Base-by-base conservation (phyloP, 345 rosid genomes). In the Eucalyptus pauciflora region DNA sequence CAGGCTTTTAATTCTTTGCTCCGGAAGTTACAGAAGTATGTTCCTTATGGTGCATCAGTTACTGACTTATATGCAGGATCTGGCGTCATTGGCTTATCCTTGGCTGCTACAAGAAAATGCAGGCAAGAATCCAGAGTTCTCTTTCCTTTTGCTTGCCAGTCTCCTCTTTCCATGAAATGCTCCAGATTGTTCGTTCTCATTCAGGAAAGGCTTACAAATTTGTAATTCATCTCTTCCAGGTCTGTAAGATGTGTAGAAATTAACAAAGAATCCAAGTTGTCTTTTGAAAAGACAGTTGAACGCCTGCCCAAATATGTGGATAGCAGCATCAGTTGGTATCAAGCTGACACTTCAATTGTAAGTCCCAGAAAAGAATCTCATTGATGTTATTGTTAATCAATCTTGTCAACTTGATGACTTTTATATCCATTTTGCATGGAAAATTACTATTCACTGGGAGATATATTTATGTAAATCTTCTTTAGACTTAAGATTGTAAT, bases 31-130 rank as follows among this genome's bases (percentile, higher is more conserved):
- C 99, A 97, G 85, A 96, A 96, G 92, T 94, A 94, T 92, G 99
- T 96, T 41, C 96, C 98, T 89, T 86, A 89, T 89, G 98, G 98
- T 93, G 94, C 99, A 92, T 93, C 98, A 90, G 98, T 97, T 91
- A 93, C 97, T 91, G 99, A 97, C 93, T 93, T 97, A 88, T 97
- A 96, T 91, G 98, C 99, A 90, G 99, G 99, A 94, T 98, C 98
- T 88, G 99, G 99, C 83, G 97, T 94, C 86, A 97, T 97, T 91
- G 99, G 99, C 90, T 87, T 96, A 90, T 97, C 99, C 49, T 91
- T 97, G 92, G 99, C 98, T 89, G 95, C 96, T 56, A 92, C 94
- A 50, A 94, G 95, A 91, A 96, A 95, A 91, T 97, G 99, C 98
- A 95, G 97, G 99, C 93, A 94, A 94, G 94, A 91, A 62, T 88